Evolutionary conservation across 2,329 filamentous ascomycete species (phyloP).

Genomic region (Huntiella moniliformis): DNA sequence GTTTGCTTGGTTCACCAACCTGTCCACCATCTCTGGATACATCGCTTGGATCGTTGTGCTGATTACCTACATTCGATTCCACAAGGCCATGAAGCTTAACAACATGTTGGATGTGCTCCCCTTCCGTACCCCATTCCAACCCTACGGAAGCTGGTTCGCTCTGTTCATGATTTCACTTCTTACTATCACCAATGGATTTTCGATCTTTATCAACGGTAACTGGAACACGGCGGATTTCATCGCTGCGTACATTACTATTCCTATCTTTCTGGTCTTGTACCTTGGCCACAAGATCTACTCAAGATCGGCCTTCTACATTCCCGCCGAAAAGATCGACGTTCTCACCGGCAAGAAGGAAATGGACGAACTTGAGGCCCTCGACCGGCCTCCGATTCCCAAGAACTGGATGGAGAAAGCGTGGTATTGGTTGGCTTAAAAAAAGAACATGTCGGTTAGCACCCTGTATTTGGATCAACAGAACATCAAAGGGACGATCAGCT

Average conservation of each 20-base stretch:
- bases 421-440: constrained; percentile 33
- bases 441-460: not conserved
- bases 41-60: constrained; percentile 42
- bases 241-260: constrained; percentile 44
- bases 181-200: constrained; percentile 58
- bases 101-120: constrained; percentile 31
- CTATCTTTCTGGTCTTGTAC: constrained; percentile 41
- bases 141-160: constrained; percentile 44
- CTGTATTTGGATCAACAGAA: not conserved
- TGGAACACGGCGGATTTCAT: constrained; percentile 47
- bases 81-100: constrained; percentile 33
- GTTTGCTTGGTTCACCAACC: constrained; percentile 54
- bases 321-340: constrained; percentile 33
- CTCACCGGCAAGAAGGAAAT: constrained; percentile 42
- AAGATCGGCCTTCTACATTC: constrained; percentile 25
- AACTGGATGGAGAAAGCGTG: constrained; percentile 33
- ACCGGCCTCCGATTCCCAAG: constrained; percentile 27
- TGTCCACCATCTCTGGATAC: constrained; percentile 43
- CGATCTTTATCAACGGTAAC: constrained; percentile 47
- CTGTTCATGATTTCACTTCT: constrained; percentile 41
- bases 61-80: constrained; percentile 40
- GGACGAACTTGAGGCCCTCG: constrained; percentile 35
- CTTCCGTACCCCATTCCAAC: constrained; percentile 33
- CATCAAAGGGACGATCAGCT: not conserved
- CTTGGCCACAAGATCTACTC: constrained; percentile 37